A percentile compares a stretch with the other conserved stretches of the same genome.
Conservation (phyloP, 176 grass and related monocot genomes). For the Juncus effusus region DNA sequence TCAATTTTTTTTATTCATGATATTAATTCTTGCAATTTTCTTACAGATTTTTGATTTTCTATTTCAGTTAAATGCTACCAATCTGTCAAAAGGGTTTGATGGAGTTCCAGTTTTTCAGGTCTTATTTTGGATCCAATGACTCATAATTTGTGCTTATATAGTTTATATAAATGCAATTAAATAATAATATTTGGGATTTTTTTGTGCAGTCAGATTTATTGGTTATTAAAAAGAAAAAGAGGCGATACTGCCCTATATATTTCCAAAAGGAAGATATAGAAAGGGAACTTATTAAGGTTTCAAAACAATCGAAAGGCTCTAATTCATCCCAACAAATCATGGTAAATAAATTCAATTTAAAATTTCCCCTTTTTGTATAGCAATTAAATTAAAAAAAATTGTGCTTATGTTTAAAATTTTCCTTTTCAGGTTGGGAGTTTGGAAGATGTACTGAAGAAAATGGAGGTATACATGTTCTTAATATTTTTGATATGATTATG, state of each 20-base stretch:
- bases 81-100: slow-evolving; percentile 76
- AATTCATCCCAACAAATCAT: slow-evolving; percentile 70
- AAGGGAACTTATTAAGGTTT: slow-evolving; percentile 64
- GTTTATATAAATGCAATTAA: not conserved
- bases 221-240: slow-evolving; percentile 92
- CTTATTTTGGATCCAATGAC: slow-evolving; percentile 5
- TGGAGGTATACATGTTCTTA: slow-evolving; percentile 58
- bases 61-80: slow-evolving; percentile 78
- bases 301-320: slow-evolving; percentile 52
- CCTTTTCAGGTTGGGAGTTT: slow-evolving; percentile 83
- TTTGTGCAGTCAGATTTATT: slow-evolving; percentile 79
- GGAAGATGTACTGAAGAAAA: slow-evolving; percentile 94
- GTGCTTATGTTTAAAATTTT: not conserved
- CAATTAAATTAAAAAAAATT: slow-evolving; percentile 13
- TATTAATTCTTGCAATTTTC: slow-evolving; percentile 12
- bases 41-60: slow-evolving; percentile 13
- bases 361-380: slow-evolving; percentile 12
- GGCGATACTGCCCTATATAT: slow-evolving; percentile 87
- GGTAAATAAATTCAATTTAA: slow-evolving; percentile 33
- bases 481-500: not conserved
- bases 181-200: slow-evolving; percentile 26
- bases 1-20: slow-evolving; percentile 17
- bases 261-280: slow-evolving; percentile 99
- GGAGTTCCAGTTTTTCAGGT: slow-evolving; percentile 99
- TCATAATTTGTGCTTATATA: slow-evolving; percentile 13